These are phyloP conservation scores for Monosporascus cannonballus DNA, from an alignment of 2,329 filamentous ascomycete species.

Conservation along the genomic window DNA sequence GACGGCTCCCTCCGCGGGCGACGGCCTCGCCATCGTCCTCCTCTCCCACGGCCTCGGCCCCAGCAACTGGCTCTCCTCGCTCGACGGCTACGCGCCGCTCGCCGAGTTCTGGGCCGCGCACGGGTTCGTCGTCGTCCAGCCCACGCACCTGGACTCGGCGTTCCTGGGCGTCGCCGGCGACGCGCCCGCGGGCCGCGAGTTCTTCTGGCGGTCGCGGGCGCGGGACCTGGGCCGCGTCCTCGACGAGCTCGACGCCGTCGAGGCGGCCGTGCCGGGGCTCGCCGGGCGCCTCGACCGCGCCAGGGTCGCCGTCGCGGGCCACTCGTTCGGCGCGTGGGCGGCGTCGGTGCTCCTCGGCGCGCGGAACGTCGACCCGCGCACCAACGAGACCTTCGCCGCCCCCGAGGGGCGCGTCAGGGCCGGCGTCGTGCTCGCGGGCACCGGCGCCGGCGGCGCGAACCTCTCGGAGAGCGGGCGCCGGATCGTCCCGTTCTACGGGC, in stretches of 20 bases:
- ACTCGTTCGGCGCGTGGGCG: slow-evolving; percentile 32
- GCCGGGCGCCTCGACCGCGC: slow-evolving; percentile 28
- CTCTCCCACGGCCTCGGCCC: slow-evolving; percentile 34
- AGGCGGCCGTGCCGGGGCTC: slow-evolving; percentile 25
- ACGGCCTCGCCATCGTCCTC: slow-evolving; percentile 32
- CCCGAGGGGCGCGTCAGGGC: slow-evolving; percentile 30
- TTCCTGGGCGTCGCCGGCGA: slow-evolving; percentile 19
- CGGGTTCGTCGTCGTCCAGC: slow-evolving; percentile 37
- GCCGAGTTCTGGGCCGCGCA: slow-evolving; percentile 35
- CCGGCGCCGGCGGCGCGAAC: slow-evolving; percentile 24
- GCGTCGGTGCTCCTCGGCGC: slow-evolving; percentile 30
- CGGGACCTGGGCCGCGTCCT: slow-evolving; percentile 31
- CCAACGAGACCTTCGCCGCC: slow-evolving; percentile 10
- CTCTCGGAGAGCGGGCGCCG: slow-evolving; percentile 21
- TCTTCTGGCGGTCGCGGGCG: slow-evolving; percentile 27
- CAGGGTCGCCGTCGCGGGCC: slow-evolving; percentile 31
- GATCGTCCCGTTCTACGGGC: slow-evolving; percentile 26
- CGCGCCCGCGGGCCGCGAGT: slow-evolving; percentile 15
- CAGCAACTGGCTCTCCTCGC: slow-evolving; percentile 33
- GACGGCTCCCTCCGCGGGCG: slow-evolving; percentile 25
- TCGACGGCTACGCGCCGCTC: slow-evolving; percentile 35
- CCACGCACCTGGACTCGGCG: slow-evolving; percentile 33
- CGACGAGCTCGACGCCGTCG: slow-evolving; percentile 30
- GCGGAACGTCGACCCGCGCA: slow-evolving; percentile 26
- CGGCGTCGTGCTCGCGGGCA: slow-evolving; percentile 28